phyloP scores from a whole-genome alignment of 2,329 filamentous ascomycete genomes.

The Trichoderma guizhouense region DNA sequence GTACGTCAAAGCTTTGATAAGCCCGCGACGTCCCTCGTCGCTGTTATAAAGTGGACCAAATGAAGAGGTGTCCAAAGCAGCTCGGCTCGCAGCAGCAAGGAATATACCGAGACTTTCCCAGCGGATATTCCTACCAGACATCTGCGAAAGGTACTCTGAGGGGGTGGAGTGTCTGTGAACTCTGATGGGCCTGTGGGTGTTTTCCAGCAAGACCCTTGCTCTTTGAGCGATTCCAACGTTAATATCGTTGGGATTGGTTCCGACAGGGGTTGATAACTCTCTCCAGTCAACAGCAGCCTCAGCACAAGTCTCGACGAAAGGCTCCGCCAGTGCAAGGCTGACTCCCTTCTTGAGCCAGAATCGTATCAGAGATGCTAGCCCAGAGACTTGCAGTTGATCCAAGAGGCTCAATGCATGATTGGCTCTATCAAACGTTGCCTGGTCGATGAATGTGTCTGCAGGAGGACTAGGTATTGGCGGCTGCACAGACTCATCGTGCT shows the following conservation, averaged over 20 bases:
- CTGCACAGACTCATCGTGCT: neutral
- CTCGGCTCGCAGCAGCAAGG: constrained; percentile 4
- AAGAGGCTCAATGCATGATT: constrained; percentile 4
- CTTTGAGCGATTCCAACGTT: neutral
- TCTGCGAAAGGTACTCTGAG: constrained; percentile 2
- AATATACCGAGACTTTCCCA: constrained; percentile 12
- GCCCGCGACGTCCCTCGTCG: neutral
- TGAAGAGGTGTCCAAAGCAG: constrained; percentile 4
- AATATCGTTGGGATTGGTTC: neutral
- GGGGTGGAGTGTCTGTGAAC: neutral
- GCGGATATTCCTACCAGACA: constrained; percentile 1
- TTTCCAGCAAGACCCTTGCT: neutral
- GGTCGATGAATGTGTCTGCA: neutral
- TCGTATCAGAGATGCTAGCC: neutral
- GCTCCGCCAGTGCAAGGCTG: neutral
- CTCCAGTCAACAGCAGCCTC: constrained; percentile 2
- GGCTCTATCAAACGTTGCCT: constrained; percentile 9
- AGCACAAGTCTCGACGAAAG: neutral
- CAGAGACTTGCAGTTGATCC: constrained; percentile 2
- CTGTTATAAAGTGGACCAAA: constrained; percentile 14
- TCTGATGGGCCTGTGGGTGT: neutral
- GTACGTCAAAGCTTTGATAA: constrained; percentile 9
- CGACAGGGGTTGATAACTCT: neutral
- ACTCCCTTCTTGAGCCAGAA: constrained; percentile 16
- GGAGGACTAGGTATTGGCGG: neutral